A percentile compares a stretch with the other conserved stretches of the same genome.
These are phyloP conservation scores for Melanogaster broomeanus DNA, from an alignment of 768 basidiomycete species.

Conservation along the genomic window DNA sequence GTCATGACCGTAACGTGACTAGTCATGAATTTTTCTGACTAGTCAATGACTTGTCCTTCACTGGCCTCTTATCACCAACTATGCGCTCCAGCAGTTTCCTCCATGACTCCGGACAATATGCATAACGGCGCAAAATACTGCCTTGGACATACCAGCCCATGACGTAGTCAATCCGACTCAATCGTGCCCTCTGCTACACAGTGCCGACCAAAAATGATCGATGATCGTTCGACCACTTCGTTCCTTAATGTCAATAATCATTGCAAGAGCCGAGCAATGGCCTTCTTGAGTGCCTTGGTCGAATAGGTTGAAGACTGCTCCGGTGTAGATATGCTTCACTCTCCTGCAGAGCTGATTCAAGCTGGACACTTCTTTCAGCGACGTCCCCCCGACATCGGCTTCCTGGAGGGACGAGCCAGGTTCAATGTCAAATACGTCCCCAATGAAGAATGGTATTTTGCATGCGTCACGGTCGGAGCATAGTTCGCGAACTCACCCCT, in stretches of 20 bases:
- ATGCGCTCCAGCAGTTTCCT: conserved; percentile 29
- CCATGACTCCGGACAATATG: conserved; percentile 34
- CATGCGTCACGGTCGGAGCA: neutral
- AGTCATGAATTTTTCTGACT: no score
- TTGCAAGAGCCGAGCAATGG: conserved; percentile 26
- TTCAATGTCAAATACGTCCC: conserved; percentile 29
- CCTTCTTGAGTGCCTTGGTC: conserved; percentile 34
- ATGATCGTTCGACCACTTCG: conserved; percentile 28
- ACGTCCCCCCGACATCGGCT: neutral
- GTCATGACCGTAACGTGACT: no score
- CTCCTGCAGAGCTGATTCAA: conserved; percentile 26
- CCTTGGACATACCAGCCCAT: conserved; percentile 16
- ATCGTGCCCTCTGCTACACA: conserved; percentile 27
- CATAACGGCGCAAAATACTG: conserved; percentile 20
- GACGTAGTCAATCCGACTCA: conserved; percentile 29
- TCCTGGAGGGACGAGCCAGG: conserved; percentile 3
- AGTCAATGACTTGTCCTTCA: neutral
- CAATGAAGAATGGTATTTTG: conserved; percentile 30
- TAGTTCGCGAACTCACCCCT: neutral
- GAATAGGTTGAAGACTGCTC: conserved; percentile 39
- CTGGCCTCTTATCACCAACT: conserved; percentile 9
- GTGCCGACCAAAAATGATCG: conserved; percentile 37
- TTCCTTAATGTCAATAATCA: conserved; percentile 20
- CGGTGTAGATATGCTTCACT: conserved; percentile 31
- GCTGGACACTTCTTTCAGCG: conserved; percentile 6